Evolutionary conservation across 1,139 yeast species (phyloP).

Genomic region (Saccharomyces hybrid): DNA sequence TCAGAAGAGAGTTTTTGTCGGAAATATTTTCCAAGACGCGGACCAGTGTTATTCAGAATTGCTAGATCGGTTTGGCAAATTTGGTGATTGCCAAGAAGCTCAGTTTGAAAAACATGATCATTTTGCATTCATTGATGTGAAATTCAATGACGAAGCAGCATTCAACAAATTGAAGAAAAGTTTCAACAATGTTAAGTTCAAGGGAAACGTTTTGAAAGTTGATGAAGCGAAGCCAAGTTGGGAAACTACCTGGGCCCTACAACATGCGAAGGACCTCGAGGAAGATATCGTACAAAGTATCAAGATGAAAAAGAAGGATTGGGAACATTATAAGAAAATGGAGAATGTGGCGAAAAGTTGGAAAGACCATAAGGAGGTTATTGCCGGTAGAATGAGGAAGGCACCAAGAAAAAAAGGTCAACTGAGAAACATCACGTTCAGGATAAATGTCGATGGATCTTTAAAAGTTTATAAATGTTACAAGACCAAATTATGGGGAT

Average conservation of each 20-base stretch:
- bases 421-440: constrained; percentile 47
- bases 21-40: constrained; percentile 39
- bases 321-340: constrained; percentile 35
- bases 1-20: constrained; percentile 41
- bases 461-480: constrained; percentile 50
- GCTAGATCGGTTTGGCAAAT: constrained; percentile 40
- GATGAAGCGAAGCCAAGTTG: constrained; percentile 43
- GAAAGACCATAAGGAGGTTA: constrained; percentile 41
- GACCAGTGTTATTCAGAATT: constrained; percentile 33
- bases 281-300: constrained; percentile 26
- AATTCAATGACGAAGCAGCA: constrained; percentile 39
- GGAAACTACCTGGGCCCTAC: constrained; percentile 40
- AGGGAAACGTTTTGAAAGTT: constrained; percentile 60
- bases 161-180: constrained; percentile 43
- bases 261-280: constrained; percentile 31
- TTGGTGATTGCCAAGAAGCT: constrained; percentile 40
- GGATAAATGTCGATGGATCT: constrained; percentile 57
- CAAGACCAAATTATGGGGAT: constrained; percentile 86
- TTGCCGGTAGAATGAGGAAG: constrained; percentile 57
- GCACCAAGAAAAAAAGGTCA: constrained; percentile 41
- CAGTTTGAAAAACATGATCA: constrained; percentile 38
- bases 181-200: constrained; percentile 63
- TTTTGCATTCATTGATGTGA: constrained; percentile 63
- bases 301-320: constrained; percentile 34
- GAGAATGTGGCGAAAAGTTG: constrained; percentile 36